phyloP scores from a whole-genome alignment of 208 protist species.

The Ichthyophonus hoferi region DNA sequence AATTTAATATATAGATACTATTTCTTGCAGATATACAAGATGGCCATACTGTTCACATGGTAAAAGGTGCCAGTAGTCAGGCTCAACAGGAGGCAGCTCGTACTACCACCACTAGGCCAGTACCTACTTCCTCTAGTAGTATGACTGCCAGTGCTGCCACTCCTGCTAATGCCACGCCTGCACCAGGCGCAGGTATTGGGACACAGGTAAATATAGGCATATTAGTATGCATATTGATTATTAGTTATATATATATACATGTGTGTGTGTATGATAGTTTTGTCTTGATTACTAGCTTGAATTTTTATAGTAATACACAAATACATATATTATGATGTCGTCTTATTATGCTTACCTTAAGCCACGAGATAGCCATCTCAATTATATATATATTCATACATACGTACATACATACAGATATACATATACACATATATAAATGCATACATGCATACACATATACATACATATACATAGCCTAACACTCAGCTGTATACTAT shows the following conservation, averaged over 20 bases:
- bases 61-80: conserved; percentile 33
- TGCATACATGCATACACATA: neutral
- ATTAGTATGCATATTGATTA: too few species aligned
- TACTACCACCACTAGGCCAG: neutral
- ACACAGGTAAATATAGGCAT: too few species aligned
- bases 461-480: neutral
- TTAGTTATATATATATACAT: neutral
- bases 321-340: neutral
- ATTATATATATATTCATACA: too few species aligned
- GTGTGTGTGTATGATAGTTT: neutral
- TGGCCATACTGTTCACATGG: conserved; percentile 64
- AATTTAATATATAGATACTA: too few species aligned
- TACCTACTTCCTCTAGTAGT: neutral
- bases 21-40: conserved; percentile 60
- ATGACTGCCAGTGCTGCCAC: neutral
- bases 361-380: neutral
- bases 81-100: neutral
- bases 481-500: too few species aligned
- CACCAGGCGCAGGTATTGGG: neutral
- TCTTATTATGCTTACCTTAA: neutral
- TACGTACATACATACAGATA: too few species aligned
- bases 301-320: neutral
- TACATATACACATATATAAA: too few species aligned
- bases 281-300: neutral
- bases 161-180: neutral